Evolutionary conservation across 1,139 yeast genomes (phyloP).

Genomic region (Lodderomyces elongisporus): DNA sequence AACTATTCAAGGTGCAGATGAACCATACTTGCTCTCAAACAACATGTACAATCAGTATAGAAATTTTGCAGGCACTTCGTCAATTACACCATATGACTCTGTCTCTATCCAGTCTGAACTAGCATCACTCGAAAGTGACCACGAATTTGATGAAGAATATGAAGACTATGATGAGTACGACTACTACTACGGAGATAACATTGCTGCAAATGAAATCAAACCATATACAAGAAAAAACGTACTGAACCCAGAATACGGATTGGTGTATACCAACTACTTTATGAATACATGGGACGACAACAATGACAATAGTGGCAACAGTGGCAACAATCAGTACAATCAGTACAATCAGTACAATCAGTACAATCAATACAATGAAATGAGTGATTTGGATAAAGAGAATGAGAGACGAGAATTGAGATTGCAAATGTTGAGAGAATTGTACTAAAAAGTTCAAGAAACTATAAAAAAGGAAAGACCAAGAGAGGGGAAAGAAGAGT

Average conservation of each 20-base stretch:
- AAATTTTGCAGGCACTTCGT: slow-evolving; percentile 31
- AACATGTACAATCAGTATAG: slow-evolving; percentile 18
- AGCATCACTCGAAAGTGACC: slow-evolving; percentile 1
- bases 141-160: slow-evolving; percentile 7
- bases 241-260: not conserved
- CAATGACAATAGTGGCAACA: not conserved
- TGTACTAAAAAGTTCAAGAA: slow-evolving; percentile 13
- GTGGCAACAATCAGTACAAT: slow-evolving; percentile 8
- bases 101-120: slow-evolving; percentile 1
- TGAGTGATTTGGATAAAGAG: slow-evolving; percentile 23
- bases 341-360: slow-evolving; percentile 13
- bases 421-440: slow-evolving; percentile 34
- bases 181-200: slow-evolving; percentile 1
- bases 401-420: slow-evolving; percentile 37
- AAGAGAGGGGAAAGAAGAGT: too few species aligned
- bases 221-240: not conserved
- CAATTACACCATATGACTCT: not conserved
- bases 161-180: slow-evolving; percentile 13
- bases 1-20: slow-evolving; percentile 17
- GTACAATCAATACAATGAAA: too few species aligned
- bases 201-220: not conserved
- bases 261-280: too few species aligned
- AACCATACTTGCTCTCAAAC: slow-evolving; percentile 24
- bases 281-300: slow-evolving; percentile 1
- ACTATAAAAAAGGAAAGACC: too few species aligned